Percentiles rank a stretch among this genome's conserved stretches.
Conservation (phyloP, 2,329 filamentous ascomycete genomes). For the Pseudogymnoascus sp. region DNA sequence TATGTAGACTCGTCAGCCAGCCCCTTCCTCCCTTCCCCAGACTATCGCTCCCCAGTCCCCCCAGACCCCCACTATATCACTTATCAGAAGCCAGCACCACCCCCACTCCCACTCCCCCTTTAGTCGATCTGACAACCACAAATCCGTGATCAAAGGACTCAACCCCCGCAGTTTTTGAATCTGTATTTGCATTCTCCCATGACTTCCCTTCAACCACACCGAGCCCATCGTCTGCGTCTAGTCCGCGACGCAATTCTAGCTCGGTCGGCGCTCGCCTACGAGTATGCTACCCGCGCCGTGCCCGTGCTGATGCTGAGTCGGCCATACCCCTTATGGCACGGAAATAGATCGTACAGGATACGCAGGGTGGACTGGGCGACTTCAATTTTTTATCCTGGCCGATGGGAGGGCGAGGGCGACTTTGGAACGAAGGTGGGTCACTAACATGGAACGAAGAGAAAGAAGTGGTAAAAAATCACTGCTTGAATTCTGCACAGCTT, state of each 20-base stretch:
- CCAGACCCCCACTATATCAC: background rate
- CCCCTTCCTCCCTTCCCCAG: background rate
- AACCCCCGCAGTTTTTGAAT: background rate
- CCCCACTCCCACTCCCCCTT: background rate
- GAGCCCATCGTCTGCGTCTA: background rate
- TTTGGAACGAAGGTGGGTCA: background rate
- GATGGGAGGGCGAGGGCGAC: background rate
- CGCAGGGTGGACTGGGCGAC: too few relatives aligned
- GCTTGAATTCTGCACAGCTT: background rate
- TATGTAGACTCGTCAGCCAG: background rate
- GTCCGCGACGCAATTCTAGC: background rate
- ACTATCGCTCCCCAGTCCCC: background rate
- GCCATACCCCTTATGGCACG: background rate
- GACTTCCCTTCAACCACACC: background rate
- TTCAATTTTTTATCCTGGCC: too few relatives aligned
- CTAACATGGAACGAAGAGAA: background rate
- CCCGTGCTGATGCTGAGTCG: background rate
- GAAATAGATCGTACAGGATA: background rate
- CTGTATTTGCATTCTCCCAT: background rate
- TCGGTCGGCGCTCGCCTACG: background rate
- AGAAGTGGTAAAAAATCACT: background rate
- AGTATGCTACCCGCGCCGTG: background rate
- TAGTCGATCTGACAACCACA: background rate
- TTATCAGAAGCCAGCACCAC: background rate
- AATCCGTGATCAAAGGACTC: background rate